Conservation (phyloP, 163 green algal species). For the Scenedesmus sp. region DNA sequence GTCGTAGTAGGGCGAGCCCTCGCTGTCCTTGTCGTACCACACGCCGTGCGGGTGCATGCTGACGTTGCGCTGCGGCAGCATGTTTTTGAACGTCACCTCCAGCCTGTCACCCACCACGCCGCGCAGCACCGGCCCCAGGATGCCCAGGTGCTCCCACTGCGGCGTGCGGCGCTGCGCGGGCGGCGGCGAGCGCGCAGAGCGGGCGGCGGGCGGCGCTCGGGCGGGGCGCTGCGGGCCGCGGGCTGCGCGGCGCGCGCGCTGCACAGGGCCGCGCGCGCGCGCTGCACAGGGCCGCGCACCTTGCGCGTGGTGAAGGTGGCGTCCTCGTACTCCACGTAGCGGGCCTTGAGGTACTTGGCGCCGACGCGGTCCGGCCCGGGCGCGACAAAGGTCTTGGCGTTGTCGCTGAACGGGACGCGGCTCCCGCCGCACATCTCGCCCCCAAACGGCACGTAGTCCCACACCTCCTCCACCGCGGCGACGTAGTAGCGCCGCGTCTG, state of each 20-base stretch:
- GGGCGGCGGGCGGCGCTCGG: too few relatives aligned
- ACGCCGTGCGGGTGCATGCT: constrained; percentile 74
- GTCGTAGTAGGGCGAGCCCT: constrained; percentile 79
- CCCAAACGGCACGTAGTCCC: constrained; percentile 67
- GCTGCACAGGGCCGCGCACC: not conserved
- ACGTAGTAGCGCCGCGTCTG: too few relatives aligned
- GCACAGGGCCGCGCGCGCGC: too few relatives aligned
- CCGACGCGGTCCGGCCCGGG: constrained; percentile 49
- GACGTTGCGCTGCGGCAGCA: constrained; percentile 35
- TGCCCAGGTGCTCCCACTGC: constrained; percentile 73
- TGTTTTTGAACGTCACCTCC: constrained; percentile 57
- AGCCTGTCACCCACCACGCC: constrained; percentile 75
- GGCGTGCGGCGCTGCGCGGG: constrained; percentile 43
- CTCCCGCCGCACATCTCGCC: constrained; percentile 58
- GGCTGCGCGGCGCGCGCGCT: too few relatives aligned
- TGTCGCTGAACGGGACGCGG: constrained; percentile 33
- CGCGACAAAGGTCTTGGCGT: constrained; percentile 45
- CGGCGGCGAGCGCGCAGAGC: too few relatives aligned
- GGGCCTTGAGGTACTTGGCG: constrained; percentile 69
- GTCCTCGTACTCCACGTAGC: constrained; percentile 80
- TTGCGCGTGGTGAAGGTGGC: constrained; percentile 68
- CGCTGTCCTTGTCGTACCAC: constrained; percentile 77
- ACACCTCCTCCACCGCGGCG: constrained; percentile 63
- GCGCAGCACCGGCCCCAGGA: constrained; percentile 73
- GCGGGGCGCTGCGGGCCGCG: too few relatives aligned